Conservation (phyloP, 2,329 filamentous ascomycete species). For the Aureobasidium uvarum region DNA sequence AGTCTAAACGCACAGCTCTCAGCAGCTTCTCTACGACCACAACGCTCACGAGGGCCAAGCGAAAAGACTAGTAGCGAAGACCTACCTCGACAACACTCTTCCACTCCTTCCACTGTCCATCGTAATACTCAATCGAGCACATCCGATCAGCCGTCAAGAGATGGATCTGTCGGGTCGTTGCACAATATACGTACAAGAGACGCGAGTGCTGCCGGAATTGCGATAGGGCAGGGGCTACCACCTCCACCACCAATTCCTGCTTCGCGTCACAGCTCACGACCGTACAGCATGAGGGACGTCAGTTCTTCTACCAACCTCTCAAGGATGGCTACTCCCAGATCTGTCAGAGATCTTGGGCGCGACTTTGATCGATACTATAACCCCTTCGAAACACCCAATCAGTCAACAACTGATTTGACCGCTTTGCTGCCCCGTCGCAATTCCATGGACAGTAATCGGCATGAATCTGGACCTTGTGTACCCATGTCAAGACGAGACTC, state of each 20-base stretch:
- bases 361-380: constrained; percentile 43
- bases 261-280: constrained; percentile 27
- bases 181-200: constrained; percentile 30
- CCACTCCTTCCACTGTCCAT: constrained; percentile 15
- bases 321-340: constrained; percentile 35
- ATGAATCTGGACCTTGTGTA: constrained; percentile 27
- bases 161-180: constrained; percentile 22
- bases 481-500: constrained; percentile 35
- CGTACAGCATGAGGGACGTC: constrained; percentile 31
- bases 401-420: constrained; percentile 37
- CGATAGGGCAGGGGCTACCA: constrained; percentile 23
- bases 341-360: constrained; percentile 40
- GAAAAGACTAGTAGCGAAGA: constrained; percentile 26
- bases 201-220: constrained; percentile 29
- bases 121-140: constrained; percentile 8
- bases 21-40: constrained; percentile 38
- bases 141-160: constrained; percentile 22
- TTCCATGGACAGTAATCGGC: constrained; percentile 29
- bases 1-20: constrained; percentile 38
- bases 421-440: constrained; percentile 32
- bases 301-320: constrained; percentile 35
- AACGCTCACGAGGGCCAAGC: constrained; percentile 30
- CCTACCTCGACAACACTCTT: not conserved
- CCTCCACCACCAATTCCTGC: constrained; percentile 26
- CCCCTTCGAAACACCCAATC: constrained; percentile 39